Percentiles rank a stretch among this genome's conserved stretches.
phyloP scores from a whole-genome alignment of 192 early-diverging fungal species.

The Thoreauomyces humboldtii region DNA sequence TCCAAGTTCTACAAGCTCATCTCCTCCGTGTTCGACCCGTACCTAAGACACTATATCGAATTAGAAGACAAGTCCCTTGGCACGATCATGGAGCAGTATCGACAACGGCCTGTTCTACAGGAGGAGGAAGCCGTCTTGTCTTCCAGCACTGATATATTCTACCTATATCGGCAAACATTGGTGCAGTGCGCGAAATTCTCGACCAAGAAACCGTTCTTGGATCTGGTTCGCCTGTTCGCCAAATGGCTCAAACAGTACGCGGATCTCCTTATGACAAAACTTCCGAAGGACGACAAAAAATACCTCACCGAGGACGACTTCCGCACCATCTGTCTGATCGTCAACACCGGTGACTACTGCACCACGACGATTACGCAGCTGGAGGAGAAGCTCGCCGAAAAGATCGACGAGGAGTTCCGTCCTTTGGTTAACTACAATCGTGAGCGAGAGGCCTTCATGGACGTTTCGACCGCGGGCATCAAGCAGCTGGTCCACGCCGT shows the following conservation, averaged over 20 bases:
- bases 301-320: conserved; percentile 66
- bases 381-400: conserved; percentile 85
- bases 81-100: conserved; percentile 55
- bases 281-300: conserved; percentile 73
- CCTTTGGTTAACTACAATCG: conserved; percentile 67
- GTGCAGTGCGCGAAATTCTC: conserved; percentile 82
- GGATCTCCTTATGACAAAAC: conserved; percentile 66
- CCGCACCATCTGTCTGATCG: conserved; percentile 67
- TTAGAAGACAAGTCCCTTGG: conserved; percentile 78
- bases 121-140: conserved; percentile 71
- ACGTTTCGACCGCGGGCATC: conserved; percentile 61
- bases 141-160: conserved; percentile 90
- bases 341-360: conserved; percentile 97
- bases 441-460: conserved; percentile 79
- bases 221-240: conserved; percentile 76
- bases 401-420: conserved; percentile 68
- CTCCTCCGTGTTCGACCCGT: conserved; percentile 83
- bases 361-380: conserved; percentile 78
- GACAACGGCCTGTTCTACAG: conserved; percentile 38
- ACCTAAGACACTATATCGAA: conserved; percentile 82
- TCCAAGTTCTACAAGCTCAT: conserved; percentile 73
- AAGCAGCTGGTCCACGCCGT: conserved; percentile 65
- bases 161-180: conserved; percentile 86
- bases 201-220: conserved; percentile 80
- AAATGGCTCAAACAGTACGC: conserved; percentile 81